Evolutionary conservation across 805 yeast genomes (phyloP), one percentile per base, ranked within the genome.

Genomic region (Citeromyces nyonsensis): DNA sequence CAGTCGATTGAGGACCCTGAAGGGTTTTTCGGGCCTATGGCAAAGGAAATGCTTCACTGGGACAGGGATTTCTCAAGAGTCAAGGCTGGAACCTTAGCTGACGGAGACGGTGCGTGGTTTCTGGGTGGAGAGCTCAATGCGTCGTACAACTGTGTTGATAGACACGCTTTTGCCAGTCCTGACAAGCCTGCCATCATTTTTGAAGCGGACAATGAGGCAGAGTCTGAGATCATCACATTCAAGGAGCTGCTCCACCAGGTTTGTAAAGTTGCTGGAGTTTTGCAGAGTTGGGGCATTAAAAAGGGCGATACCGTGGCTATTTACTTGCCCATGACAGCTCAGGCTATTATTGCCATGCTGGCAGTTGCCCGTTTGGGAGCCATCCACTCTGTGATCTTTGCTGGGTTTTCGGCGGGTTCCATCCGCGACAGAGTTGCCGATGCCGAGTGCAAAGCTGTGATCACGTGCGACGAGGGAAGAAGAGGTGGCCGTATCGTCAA

Each of bases 221-320:
- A 81, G 44, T 79, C 80, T 38, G 65, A 72, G 51, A 65, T 58
- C 39, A 67, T 88, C 49, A 80, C 96, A 26, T 88, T 78, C 55
- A 85, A 83, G 38, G 91, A 88, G 59, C 69, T 88, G 44, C 67
- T 88, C 48, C 70, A 74, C 48, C 76, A 83, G 43, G 95, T 88
- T 29, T 76, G 80, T 42, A 75, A 79, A 49, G 74, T 85, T 44
- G 95, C 97, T 9, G 86, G 80, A 44, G 78, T 83, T 28, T 68
- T 91, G 52, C 61, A 68, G 40, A 66, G 75, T 36, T 74, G 85
- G 70, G 98, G 98, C 36, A 88, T 88, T 44, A 61, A 66, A 44
- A 82, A 83, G 57, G 98, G 98, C 50, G 98, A 88, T 51, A 81
- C 94, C 18, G 97, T 88, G 36, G 97, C 96, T 32, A 81, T 88